Evolutionary conservation across 2,329 filamentous ascomycete genomes (phyloP), one percentile per base, ranked within the genome.

Genomic region (Calycina marina): DNA sequence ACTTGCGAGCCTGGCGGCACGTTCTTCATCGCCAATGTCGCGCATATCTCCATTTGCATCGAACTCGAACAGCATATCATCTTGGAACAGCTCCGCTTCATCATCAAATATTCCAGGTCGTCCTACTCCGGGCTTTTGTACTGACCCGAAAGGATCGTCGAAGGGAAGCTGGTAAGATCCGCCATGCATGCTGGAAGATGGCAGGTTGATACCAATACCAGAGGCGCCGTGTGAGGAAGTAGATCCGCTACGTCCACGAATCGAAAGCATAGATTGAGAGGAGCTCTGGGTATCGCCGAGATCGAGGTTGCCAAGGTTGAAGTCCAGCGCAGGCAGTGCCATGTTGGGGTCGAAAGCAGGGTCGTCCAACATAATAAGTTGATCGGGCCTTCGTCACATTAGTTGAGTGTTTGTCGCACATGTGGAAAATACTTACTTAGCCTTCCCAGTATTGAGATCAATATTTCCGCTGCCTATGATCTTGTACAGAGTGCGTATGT

Each of bases 351-450:
- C 56, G 50, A 96, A 94, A 25, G 71, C 66, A 1, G 85, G 84
- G 48, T 96, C 88, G 47, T 96, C 83, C 33, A 70, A 62, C 2
- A 96, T 62, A 3, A 84, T 61, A 35, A 94, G 73, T 44, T 86
- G 76, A 14, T 80, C 72, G 4, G 70, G 73, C 45, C 83, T 93
- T 42, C 11, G 5, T 32, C 8, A 14, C 11, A 22, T 44, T 25
- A 42, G 34, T 15, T 13, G 13, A 6, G 14, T 15, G 18, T 20
- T 26, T 1, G 8, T 1, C 5, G 1, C 11, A 3, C 8, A 14
- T 17, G 8, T 30, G 6, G 15, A 25, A 12, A 8, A 32, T 6
- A 54, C 64, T 53, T 57, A 88, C 88, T 69, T 79, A 37, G 72
- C 63, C 50, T 76, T 84, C 32, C 73, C 77, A 30, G 77, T 79